Evolutionary conservation across 495 filamentous ascomycete genomes (phyloP), one percentile per base, ranked within the genome.

Genomic region (Xylaria acuta): DNA sequence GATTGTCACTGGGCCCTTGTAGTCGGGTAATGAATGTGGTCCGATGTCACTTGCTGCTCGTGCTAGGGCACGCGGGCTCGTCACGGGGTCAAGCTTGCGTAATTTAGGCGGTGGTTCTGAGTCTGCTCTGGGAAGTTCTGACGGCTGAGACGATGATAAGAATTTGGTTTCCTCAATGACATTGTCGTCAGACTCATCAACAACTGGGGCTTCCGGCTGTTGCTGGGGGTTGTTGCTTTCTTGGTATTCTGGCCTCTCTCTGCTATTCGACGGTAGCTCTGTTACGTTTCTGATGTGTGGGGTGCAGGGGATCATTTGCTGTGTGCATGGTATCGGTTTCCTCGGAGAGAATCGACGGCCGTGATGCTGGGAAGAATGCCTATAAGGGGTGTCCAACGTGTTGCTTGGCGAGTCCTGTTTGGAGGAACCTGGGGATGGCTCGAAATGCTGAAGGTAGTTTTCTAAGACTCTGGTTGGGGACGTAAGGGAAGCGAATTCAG

Each of bases 401-500:
- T 54, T 75, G 34, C 41, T 53, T 49, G 72, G 76, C 49, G 73
- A 74, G 36, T 60, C 59, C 1, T 25, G 38, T 18, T 73, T 71
- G 14, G 75, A 71, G 43, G 71, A 47, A 11, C 69, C 30, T 1
- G 71, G 67, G 40, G 76, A 77, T n/a, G 78, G 76, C 40, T 81
- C 78, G 16, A 80, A 70, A 0, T 62, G 47, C 51, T 80, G 79
- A 1, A 83, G 76, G 34, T 78, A 86, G 59, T 83, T 77, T 47
- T 84, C 83, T 62, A 86, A 53, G 3, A 84, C 71, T 59, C 83
- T 78, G 1, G 84, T 83, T 11, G 84, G 84, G 0, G 84, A 82
- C 41, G 78, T 80, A 43, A 79, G 79, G 18, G 73, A 73, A 5
- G 75, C 27, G 2, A 82, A 69, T 0, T 73, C 70, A 3, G 72